A percentile compares a stretch with the other conserved stretches of the same genome.
These are phyloP conservation scores for Irpex rosettiformis DNA, from an alignment of 1,284 basidiomycete species.

Conservation along the genomic window DNA sequence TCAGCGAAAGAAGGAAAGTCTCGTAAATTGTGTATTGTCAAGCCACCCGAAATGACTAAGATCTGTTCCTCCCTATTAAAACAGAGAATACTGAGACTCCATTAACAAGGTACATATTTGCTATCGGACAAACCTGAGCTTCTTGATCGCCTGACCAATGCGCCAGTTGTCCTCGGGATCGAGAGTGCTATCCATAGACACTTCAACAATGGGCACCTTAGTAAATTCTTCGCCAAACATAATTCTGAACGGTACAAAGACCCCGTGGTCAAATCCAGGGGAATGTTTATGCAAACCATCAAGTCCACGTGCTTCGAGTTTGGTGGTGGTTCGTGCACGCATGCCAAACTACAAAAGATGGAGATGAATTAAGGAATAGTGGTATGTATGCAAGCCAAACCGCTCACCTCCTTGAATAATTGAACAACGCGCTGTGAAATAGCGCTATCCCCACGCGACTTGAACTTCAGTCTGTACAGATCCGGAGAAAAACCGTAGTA, in stretches of 20 bases:
- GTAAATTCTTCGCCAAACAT: conserved; percentile 70
- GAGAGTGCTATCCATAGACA: conserved; percentile 62
- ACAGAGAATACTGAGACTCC: neutral
- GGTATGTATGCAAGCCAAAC: conserved; percentile 1
- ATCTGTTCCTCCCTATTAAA: conserved; percentile 53
- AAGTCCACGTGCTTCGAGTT: conserved; percentile 52
- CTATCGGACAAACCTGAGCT: conserved; percentile 42
- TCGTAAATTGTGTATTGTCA: conserved; percentile 64
- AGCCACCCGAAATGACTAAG: conserved; percentile 67
- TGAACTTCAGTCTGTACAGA: conserved; percentile 64
- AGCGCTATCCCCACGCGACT: conserved; percentile 55
- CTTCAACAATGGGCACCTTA: conserved; percentile 64
- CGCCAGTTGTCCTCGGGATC: conserved; percentile 62
- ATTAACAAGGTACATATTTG: conserved; percentile 1
- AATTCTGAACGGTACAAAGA: conserved; percentile 72
- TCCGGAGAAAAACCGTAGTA: conserved; percentile 63
- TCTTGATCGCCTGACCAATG: conserved; percentile 57
- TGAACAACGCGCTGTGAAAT: conserved; percentile 59
- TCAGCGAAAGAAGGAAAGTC: conserved; percentile 54
- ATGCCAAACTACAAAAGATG: conserved; percentile 46
- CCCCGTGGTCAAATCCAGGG: conserved; percentile 65
- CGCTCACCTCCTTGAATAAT: conserved; percentile 49
- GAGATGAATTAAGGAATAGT: conserved; percentile 1
- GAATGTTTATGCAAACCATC: conserved; percentile 68
- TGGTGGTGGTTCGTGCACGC: conserved; percentile 46